These are phyloP conservation scores for Venturia pyrina DNA, from an alignment of 2,329 filamentous ascomycete species.

Conservation along the genomic window DNA sequence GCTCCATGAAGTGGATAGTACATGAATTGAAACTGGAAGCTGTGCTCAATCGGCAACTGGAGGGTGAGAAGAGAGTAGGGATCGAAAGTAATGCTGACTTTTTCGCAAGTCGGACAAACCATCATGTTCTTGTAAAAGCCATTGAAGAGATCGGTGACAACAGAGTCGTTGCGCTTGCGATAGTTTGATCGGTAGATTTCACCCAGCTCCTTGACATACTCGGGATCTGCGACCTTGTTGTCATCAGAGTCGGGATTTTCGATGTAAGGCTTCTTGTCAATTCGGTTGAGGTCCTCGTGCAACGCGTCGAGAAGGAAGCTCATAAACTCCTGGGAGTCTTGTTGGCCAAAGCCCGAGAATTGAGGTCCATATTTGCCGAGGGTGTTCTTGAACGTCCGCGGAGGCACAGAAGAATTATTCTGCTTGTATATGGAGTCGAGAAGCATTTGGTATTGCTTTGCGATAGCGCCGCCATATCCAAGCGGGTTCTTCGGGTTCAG, in stretches of 20 bases:
- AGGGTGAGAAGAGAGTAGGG: conserved; percentile 92
- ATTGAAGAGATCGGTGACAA: conserved; percentile 90
- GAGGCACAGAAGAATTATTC: conserved; percentile 46
- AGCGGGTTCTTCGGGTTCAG: conserved; percentile 80
- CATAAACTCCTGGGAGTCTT: conserved; percentile 95
- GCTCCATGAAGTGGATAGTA: conserved; percentile 67
- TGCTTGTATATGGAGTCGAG: conserved; percentile 71
- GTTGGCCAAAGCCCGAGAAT: conserved; percentile 91
- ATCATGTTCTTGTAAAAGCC: conserved; percentile 98
- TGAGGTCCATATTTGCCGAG: conserved; percentile 73
- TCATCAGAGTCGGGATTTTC: conserved; percentile 97
- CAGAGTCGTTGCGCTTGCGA: conserved; percentile 83
- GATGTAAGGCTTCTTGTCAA: conserved; percentile 92
- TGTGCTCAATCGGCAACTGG: conserved; percentile 76
- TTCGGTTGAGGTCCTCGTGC: conserved; percentile 88
- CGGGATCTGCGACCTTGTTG: conserved; percentile 77
- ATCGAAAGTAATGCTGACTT: conserved; percentile 97
- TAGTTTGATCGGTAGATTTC: conserved; percentile 87
- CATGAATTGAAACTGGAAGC: conserved; percentile 64
- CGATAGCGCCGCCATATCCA: conserved; percentile 75
- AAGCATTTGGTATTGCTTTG: conserved; percentile 69
- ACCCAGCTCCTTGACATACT: conserved; percentile 74
- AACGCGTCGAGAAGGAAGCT: conserved; percentile 90
- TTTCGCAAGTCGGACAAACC: conserved; percentile 80
- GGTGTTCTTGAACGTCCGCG: conserved; percentile 69